phyloP scores from a whole-genome alignment of 495 filamentous ascomycete species.

The Pyrenula aspistea region DNA sequence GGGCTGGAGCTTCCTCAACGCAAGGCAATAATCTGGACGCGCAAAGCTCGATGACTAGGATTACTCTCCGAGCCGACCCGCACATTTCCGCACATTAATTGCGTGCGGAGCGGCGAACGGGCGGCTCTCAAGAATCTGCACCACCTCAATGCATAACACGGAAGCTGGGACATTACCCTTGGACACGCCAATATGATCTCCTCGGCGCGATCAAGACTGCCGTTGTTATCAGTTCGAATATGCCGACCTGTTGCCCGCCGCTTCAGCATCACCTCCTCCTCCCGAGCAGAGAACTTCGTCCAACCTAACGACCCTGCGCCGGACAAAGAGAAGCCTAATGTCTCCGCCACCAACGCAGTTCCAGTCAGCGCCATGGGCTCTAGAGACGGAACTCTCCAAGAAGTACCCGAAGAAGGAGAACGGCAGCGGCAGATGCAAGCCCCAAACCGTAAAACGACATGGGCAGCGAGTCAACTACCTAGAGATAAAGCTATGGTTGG shows the following conservation, averaged over 20 bases:
- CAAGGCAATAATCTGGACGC: neutral
- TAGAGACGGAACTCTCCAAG: conserved; percentile 35
- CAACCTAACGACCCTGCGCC: conserved; percentile 43
- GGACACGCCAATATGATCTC: neutral
- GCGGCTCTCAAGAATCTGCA: too few relatives aligned
- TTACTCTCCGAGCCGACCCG: neutral
- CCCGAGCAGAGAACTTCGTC: conserved; percentile 33
- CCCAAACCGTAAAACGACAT: conserved; percentile 69
- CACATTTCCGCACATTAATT: neutral
- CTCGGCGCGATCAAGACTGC: neutral
- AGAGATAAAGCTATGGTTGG: conserved; percentile 75
- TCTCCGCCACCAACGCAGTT: conserved; percentile 49
- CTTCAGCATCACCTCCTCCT: conserved; percentile 33
- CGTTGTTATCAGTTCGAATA: neutral
- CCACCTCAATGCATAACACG: neutral
- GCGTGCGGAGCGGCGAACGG: neutral
- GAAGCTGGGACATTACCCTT: neutral
- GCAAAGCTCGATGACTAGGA: neutral
- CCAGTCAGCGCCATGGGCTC: conserved; percentile 35
- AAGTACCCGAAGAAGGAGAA: conserved; percentile 48
- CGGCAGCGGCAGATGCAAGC: conserved; percentile 57
- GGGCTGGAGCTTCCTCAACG: neutral
- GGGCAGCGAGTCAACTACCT: conserved; percentile 75
- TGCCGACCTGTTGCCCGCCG: neutral
- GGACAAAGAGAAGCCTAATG: conserved; percentile 30